These are phyloP conservation scores for Solanum megistacrolobum DNA, from an alignment of 257 asterid species.

Conservation along the genomic window DNA sequence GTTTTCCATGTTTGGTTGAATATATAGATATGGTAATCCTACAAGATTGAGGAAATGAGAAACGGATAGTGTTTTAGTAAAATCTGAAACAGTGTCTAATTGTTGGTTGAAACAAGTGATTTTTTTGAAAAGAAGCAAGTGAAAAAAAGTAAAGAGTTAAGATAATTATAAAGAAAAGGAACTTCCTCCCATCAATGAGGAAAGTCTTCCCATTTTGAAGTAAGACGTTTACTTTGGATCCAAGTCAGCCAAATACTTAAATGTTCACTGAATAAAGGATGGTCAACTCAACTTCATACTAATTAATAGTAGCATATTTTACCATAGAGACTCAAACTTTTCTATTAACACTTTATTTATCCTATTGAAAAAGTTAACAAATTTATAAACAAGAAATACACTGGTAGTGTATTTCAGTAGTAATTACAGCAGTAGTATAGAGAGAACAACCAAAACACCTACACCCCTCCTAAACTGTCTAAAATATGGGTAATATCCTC, in stretches of 20 bases:
- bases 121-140: not conserved
- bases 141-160: not conserved
- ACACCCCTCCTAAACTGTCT: not conserved
- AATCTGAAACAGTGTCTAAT: not conserved
- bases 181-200: not conserved
- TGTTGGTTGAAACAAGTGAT: not conserved
- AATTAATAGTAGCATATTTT: not conserved
- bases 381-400: not conserved
- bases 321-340: not conserved
- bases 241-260: not conserved
- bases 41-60: not conserved
- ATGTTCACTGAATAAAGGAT: not conserved
- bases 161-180: not conserved
- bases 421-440: not conserved
- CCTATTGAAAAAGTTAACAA: not conserved
- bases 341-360: not conserved
- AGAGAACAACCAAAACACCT: not conserved
- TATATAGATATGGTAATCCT: not conserved
- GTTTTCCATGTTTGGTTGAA: not conserved
- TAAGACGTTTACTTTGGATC: not conserved
- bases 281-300: not conserved
- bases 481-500: not conserved
- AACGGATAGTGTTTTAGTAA: not conserved
- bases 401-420: not conserved
- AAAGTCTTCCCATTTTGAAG: not conserved